Conservation (phyloP, 2,329 filamentous ascomycete genomes). For the Helicocarpus griseus region DNA sequence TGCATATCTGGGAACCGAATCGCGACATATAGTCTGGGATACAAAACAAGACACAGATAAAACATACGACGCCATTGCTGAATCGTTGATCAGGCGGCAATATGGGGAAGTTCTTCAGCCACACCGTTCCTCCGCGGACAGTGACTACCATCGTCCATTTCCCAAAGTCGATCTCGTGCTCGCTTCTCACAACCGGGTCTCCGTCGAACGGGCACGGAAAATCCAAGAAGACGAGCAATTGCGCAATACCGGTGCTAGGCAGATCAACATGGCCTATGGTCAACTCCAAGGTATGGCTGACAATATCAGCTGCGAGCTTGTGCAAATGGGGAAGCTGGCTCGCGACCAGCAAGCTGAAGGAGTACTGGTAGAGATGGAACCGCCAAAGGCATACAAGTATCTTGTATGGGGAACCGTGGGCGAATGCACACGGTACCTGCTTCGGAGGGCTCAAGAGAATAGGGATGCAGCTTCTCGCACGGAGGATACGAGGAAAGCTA, state of each 20-base stretch:
- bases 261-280: constrained; percentile 43
- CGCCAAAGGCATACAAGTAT: constrained; percentile 44
- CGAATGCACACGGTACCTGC: constrained; percentile 71
- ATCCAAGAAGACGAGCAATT: constrained; percentile 40
- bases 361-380: constrained; percentile 20
- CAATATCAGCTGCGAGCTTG: constrained; percentile 44
- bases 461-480: constrained; percentile 46
- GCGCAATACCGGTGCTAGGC: constrained; percentile 21
- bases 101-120: constrained; percentile 46
- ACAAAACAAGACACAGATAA: constrained; percentile 60
- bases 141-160: constrained; percentile 33
- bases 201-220: constrained; percentile 47
- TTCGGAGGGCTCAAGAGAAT: constrained; percentile 48
- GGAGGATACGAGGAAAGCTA: constrained; percentile 41
- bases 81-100: constrained; percentile 52
- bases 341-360: constrained; percentile 11
- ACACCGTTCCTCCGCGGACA: constrained; percentile 8
- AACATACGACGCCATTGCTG: constrained; percentile 62
- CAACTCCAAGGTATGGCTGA: constrained; percentile 53
- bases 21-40: constrained; percentile 58
- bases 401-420: constrained; percentile 46
- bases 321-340: constrained; percentile 18
- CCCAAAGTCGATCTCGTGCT: constrained; percentile 56
- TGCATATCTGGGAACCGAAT: constrained; percentile 61
- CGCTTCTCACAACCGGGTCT: constrained; percentile 70